These are phyloP conservation scores for Eutrema japonicum DNA, from an alignment of 345 rosid species.

Conservation along the genomic window DNA sequence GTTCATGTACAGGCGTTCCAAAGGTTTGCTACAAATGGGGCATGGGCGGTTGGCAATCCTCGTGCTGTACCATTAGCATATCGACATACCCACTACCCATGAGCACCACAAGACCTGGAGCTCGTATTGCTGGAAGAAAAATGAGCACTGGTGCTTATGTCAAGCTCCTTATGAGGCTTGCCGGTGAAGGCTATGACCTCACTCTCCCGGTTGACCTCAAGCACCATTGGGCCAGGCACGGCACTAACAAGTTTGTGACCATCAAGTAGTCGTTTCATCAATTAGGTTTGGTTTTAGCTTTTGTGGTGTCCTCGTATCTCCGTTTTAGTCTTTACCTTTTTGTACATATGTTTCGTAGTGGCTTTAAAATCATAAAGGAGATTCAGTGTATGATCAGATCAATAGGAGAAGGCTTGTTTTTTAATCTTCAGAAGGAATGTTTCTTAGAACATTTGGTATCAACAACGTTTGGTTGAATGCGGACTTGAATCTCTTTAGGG, in stretches of 20 bases:
- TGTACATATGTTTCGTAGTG: constrained; percentile 29
- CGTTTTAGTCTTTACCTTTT: not conserved
- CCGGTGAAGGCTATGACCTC: constrained; percentile 60
- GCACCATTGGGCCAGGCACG: constrained; percentile 74
- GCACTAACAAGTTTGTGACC: constrained; percentile 74
- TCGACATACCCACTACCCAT: constrained; percentile 67
- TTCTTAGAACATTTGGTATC: constrained; percentile 10
- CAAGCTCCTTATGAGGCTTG: constrained; percentile 64
- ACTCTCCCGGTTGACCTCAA: constrained; percentile 63
- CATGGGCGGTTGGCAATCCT: constrained; percentile 75
- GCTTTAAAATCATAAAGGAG: not conserved
- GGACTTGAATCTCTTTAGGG: not conserved
- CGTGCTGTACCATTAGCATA: constrained; percentile 62
- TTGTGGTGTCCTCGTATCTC: constrained; percentile 10
- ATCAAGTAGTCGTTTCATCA: constrained; percentile 48
- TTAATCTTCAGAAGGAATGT: not conserved
- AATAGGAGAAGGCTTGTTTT: not conserved
- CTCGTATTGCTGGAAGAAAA: constrained; percentile 73
- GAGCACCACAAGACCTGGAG: constrained; percentile 58
- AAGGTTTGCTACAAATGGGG: constrained; percentile 74
- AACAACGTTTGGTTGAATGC: not conserved
- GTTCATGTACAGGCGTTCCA: constrained; percentile 65
- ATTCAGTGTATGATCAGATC: constrained; percentile 8
- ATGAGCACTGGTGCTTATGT: constrained; percentile 74
- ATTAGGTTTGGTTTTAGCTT: constrained; percentile 16